Base-by-base conservation (phyloP, 768 basidiomycete species). In the Coprinopsis strossmayeri region DNA sequence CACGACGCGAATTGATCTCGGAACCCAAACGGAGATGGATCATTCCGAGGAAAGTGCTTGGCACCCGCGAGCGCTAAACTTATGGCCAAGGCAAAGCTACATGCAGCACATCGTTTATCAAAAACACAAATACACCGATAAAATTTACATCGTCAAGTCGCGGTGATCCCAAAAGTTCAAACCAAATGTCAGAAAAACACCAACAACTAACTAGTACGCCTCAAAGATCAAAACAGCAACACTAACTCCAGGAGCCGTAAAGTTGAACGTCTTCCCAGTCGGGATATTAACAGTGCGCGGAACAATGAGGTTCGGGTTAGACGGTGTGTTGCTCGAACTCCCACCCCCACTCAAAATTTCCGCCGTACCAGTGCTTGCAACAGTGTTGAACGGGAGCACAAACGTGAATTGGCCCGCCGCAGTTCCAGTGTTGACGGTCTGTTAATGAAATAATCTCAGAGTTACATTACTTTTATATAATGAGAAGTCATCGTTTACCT, bases 311-410 rank as follows among this genome's bases (percentile, higher is more conserved):
- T 74, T 64, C 3, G 82, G 81, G 1, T 65, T 64, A 18, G 60
- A 61, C 0, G 79, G 79, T 3, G 75, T 76, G 61, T 84, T 84
- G 61, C 76, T 82, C 2, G 74, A 67, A 17, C 65, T 76, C 23
- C 60, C 63, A 1, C 66, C 53, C 7, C 82, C 82, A 2, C 70
- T 70, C 24, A 84, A 60, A n/a, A 79, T 63, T 52, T 76, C 73
- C 4, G 69, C 64, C 9, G 68, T 70, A 2, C 79, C 81, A 0
- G 61, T 60, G 0, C 55, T 53, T 1, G 69, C 65, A 1, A 84
- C 76, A 9, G 60, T 67, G 5, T 57, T 40, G 66, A 82, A 84
- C 0, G 81, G 81, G 12, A 85, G 61, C 15, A 67, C 55, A 58
- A 84, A 82, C 7, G 71, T 72, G 28, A 85, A 24, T 5, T 66